Evolutionary conservation across 441 rosid genomes (phyloP), one percentile per base, ranked within the genome.

Genomic region (Hura crepitans): DNA sequence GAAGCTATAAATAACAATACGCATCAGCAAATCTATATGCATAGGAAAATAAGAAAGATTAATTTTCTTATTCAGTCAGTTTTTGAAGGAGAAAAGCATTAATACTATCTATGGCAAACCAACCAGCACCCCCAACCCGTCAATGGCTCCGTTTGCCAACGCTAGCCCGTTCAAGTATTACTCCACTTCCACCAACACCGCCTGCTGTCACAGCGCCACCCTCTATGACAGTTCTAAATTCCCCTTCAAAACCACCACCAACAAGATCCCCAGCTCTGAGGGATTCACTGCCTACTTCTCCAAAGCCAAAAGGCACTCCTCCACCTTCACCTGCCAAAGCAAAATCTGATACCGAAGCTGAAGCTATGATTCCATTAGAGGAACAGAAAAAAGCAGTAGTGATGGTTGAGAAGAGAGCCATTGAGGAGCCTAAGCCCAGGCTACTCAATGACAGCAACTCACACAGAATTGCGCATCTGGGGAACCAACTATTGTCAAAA

Each of bases 321-420:
- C 42, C 42, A 35, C 49, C 31, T 15, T 47, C 84, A 35, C 96
- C 89, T 30, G 85, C 98, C 50, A 95, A 96, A 62, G 69, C 87
- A 50, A 79, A 77, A 67, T 53, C 83, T 28, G 78, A 75, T 46
- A 47, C 72, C 1, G 84, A 85, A 56, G 56, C 39, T 13, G 75
- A 80, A 68, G 77, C 81, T 53, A 78, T 73, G 71, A 79, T 84
- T 66, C 93, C 93, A 13, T 51, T 25, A 1, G 84, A 77, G 68
- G 84, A 85, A 50, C 86, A 88, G 82, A 87, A 85, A 74, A 94
- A 88, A 74, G 78, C 84, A 5, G 86, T 88, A 3, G 86, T 90
- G 59, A 71, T 89, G 37, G 87, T 88, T 51, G 91, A 93, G 62
- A 84, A 82, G 70, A 0, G 3, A 23, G 84, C 72, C 17, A 37